Evolutionary conservation across 2,329 filamentous ascomycete genomes (phyloP).

Genomic region (Phoma sp.): DNA sequence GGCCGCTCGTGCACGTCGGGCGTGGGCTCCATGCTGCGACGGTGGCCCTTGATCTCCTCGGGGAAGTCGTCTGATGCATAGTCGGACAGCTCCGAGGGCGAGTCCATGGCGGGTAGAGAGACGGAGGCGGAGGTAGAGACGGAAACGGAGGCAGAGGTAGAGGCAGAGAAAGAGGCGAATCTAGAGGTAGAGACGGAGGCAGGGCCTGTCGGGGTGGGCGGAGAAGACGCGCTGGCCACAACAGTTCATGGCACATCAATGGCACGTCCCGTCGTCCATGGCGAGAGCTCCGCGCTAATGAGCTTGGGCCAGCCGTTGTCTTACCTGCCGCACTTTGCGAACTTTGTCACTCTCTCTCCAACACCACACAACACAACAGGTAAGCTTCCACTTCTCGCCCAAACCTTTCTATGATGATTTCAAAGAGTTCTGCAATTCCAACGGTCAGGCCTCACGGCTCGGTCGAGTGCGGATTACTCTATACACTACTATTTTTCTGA

Average conservation of each 20-base stretch:
- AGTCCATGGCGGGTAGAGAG: constrained; percentile 49
- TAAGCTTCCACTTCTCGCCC: constrained; percentile 15
- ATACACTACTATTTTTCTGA: constrained; percentile 60
- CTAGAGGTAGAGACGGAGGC: background rate
- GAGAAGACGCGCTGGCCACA: background rate
- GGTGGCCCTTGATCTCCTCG: constrained; percentile 61
- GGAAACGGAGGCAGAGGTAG: background rate
- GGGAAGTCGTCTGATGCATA: constrained; percentile 68
- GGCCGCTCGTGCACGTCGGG: constrained; percentile 51
- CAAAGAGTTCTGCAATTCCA: constrained; percentile 60
- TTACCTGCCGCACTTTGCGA: constrained; percentile 12
- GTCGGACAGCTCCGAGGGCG: constrained; percentile 69
- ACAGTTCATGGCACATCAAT: background rate
- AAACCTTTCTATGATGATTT: constrained; percentile 49
- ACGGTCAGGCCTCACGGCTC: constrained; percentile 45
- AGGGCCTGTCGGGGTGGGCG: background rate
- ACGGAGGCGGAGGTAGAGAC: background rate
- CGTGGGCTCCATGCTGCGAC: constrained; percentile 53
- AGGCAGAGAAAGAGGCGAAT: background rate
- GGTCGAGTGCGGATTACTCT: constrained; percentile 53
- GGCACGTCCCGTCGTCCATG: background rate
- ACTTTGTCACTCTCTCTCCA: constrained; percentile 1
- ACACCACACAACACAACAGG: constrained; percentile 5
- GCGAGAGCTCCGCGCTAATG: constrained; percentile 4
- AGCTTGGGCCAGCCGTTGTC: constrained; percentile 8